phyloP scores from a whole-genome alignment of 148 eudicot genomes.

The Pouteria glomerata region DNA sequence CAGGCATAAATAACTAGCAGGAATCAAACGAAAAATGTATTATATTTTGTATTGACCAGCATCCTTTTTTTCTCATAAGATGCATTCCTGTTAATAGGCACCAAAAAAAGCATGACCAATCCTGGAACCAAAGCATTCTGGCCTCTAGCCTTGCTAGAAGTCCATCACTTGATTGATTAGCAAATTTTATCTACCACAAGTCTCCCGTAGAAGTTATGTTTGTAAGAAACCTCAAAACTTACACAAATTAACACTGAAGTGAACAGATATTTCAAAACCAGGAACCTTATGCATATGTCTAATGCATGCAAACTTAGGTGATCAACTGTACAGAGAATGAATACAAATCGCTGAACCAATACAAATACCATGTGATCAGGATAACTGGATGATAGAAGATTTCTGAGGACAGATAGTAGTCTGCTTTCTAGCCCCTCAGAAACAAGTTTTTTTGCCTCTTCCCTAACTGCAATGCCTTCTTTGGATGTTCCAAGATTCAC shows the following conservation, averaged over 20 bases:
- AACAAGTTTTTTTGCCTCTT: constrained; percentile 54
- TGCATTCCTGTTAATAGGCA: too few species aligned
- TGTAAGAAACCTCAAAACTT: neutral
- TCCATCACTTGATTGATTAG: neutral
- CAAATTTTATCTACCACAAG: neutral
- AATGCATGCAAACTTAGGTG: neutral
- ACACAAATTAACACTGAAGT: too few species aligned
- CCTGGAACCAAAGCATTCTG: too few species aligned
- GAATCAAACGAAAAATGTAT: neutral
- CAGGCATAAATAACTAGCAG: neutral
- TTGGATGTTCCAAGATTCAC: constrained; percentile 52
- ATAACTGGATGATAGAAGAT: constrained; percentile 44
- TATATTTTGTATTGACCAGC: neutral
- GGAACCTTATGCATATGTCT: neutral
- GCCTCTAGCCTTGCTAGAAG: neutral
- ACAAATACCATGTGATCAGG: constrained; percentile 78
- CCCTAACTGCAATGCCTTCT: constrained; percentile 34
- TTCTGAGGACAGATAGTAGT: constrained; percentile 50
- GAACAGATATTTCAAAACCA: neutral
- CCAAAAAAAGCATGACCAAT: too few species aligned
- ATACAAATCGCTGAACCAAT: neutral
- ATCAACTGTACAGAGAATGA: neutral
- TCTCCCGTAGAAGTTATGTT: neutral
- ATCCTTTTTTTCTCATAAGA: too few species aligned
- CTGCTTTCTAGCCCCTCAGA: constrained; percentile 74